These are phyloP conservation scores for Myxozyma kluyveri DNA, from an alignment of 805 yeast genomes.

Conservation along the genomic window DNA sequence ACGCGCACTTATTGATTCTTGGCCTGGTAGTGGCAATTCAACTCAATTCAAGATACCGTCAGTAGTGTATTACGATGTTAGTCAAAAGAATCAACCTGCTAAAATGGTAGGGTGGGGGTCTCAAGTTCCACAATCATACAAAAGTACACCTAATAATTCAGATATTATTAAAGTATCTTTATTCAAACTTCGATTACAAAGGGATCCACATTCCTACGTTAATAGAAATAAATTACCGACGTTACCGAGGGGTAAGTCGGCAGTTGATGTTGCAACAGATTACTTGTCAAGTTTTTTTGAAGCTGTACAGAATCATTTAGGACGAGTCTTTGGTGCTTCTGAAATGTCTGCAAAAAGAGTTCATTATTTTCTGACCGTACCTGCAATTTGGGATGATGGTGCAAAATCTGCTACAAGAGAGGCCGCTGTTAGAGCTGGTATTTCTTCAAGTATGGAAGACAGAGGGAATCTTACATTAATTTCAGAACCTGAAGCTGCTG, in stretches of 20 bases:
- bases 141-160: too few species aligned
- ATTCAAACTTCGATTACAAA: too few species aligned
- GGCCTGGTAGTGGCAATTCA: constrained; percentile 24
- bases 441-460: constrained; percentile 12
- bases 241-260: constrained; percentile 24
- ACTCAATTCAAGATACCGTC: constrained; percentile 21
- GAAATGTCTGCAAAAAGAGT: constrained; percentile 15
- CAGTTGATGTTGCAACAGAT: constrained; percentile 20
- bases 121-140: constrained; percentile 9
- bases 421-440: constrained; percentile 27
- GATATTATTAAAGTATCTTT: too few species aligned
- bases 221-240: background rate
- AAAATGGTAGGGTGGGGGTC: constrained; percentile 24
- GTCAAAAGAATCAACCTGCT: too few species aligned
- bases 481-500: constrained; percentile 30
- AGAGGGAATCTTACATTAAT: constrained; percentile 15
- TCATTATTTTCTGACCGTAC: constrained; percentile 23
- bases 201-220: too few species aligned
- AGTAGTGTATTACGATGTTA: constrained; percentile 23
- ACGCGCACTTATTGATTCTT: too few species aligned
- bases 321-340: too few species aligned
- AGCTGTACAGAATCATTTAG: too few species aligned
- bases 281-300: constrained; percentile 15
- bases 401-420: constrained; percentile 20
- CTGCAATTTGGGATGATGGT: constrained; percentile 28